Base-by-base conservation (phyloP, 2,329 filamentous ascomycete genomes). In the Colletotrichum viniferum region DNA sequence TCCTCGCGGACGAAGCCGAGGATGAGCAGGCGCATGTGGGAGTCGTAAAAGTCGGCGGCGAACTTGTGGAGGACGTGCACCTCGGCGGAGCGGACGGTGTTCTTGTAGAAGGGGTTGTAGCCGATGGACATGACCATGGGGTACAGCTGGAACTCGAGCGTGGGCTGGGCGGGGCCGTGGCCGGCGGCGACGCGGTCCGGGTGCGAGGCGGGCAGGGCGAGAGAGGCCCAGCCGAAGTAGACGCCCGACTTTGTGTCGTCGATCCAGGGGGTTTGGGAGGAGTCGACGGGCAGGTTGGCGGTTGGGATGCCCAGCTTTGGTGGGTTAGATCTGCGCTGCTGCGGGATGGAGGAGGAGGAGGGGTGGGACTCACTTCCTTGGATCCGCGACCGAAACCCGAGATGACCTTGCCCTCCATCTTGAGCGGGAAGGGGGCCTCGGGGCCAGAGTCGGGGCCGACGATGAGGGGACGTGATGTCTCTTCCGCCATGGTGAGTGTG, bases 71-170 rank as follows among this genome's bases (percentile, higher is more conserved):
- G 90, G 70, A 99, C 91, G 86, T 98, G 96, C 72, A 98, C 96
- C 88, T 98, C 96, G 82, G 97, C 96, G 77, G 92, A 95, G 77
- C 95, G 93, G 62, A 95, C 92, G 6, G 90, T 93, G 88, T 99
- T 98, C 83, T 96, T 96, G 90, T 98, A 99, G 86, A 96, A 98
- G 0, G 97, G 97, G 85, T 98, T 99, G 90, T 96, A 98, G 60
- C 97, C 97, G 78, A 98, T 96, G 76, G 92, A 95, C 93, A 98
- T 94, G 78, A 98, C 96, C 90, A 97, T 97, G 2, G 95, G 95
- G 84, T 93, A 95, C 72, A 97, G 87, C 64, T 73, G 70, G 65
- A 76, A 76, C 62, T 75, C 69, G 60, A 62, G 76, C 77, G 78
- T 82, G 77, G 43, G 77, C 80, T 78, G 80, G 79, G 71, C 79